Evolutionary conservation across 805 yeast species (phyloP), one percentile per base, ranked within the genome.

Genomic region (Cyberlindnera veronae): DNA sequence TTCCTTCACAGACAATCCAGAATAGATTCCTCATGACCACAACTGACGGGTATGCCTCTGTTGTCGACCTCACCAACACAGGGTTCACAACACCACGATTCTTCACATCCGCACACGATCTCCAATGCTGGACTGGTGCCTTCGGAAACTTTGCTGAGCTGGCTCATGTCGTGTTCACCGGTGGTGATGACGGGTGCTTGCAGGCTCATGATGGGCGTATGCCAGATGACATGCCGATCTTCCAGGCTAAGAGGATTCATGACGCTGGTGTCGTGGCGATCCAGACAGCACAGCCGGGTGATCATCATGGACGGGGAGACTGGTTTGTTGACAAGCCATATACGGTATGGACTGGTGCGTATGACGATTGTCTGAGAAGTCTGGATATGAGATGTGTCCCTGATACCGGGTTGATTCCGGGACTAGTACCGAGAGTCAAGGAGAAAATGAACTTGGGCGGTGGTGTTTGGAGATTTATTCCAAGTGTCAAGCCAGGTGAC

Each of bases 401-500:
- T 53, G 63, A 58, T 37, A 34, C 45, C 55, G 50, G 65, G 51
- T 49, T 67, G 68, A 52, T 58, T 59, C 64, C 60, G 18, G 81
- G 84, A 1, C 53, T 67, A n/a, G 64, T 74, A 2, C 91, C 91
- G 0, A 62, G 60, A 22, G 66, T 69, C 0, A 55, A 58, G 6
- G 60, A 67, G 12, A 64, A 66, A 31, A 60, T 67, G 21, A 73
- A 81, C 34, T 65, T 93, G 3, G 90, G 88, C 1, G 98, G 99
- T 6, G 99, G 99, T 2, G 98, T 91, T 3, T 91, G 99, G 99
- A 68, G 96, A 52, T 69, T 93, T 42, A 65, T 79, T 7, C 96
- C 95, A 2, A 68, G 76, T 15, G 76, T 79, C 0, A 39, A 48
- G 0, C 50, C 55, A 4, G 50, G 55, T 12, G 68, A 67, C 24